Evolutionary conservation across 176 grass and related monocot genomes (phyloP).

Genomic region (Triticum urartu): DNA sequence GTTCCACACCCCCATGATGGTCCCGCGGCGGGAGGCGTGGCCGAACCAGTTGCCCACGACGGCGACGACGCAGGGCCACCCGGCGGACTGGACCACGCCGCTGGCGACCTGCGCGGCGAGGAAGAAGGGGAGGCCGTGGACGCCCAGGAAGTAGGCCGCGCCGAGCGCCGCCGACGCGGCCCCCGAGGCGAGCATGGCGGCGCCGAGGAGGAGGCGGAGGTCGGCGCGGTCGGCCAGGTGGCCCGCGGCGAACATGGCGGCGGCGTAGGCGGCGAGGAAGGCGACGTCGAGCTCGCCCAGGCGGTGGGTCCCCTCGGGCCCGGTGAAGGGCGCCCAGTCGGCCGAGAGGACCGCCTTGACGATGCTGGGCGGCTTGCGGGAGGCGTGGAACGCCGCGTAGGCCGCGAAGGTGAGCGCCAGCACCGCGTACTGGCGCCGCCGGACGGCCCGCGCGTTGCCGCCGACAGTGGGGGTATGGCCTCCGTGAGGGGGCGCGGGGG

Average conservation of each 20-base stretch:
- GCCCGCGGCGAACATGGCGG: slow-evolving; percentile 78
- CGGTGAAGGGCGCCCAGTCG: slow-evolving; percentile 68
- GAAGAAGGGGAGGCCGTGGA: slow-evolving; percentile 72
- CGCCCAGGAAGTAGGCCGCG: slow-evolving; percentile 61
- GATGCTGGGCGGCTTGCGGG: slow-evolving; percentile 97
- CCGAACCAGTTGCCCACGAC: slow-evolving; percentile 96
- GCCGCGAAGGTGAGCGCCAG: slow-evolving; percentile 78
- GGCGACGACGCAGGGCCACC: slow-evolving; percentile 91
- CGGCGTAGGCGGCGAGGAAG: slow-evolving; percentile 74
- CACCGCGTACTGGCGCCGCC: slow-evolving; percentile 47
- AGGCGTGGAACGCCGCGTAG: slow-evolving; percentile 91
- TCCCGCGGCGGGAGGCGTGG: slow-evolving; percentile 50
- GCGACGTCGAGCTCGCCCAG: slow-evolving; percentile 95
- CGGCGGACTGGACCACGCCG: slow-evolving; percentile 81
- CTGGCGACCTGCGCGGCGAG: slow-evolving; percentile 56
- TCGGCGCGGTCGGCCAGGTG: slow-evolving; percentile 85
- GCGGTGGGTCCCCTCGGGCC: slow-evolving; percentile 55
- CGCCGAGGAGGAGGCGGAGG: slow-evolving; percentile 67
- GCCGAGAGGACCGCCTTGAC: slow-evolving; percentile 77
- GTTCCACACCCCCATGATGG: slow-evolving; percentile 93
- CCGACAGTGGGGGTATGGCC: not conserved
- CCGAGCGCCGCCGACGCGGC: slow-evolving; percentile 63
- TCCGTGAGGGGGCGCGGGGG: not conserved
- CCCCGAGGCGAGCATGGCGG: slow-evolving; percentile 76
- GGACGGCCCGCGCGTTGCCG: slow-evolving; percentile 23